Conservation (phyloP, 768 basidiomycete species). For the Fomitopsis pulvina region DNA sequence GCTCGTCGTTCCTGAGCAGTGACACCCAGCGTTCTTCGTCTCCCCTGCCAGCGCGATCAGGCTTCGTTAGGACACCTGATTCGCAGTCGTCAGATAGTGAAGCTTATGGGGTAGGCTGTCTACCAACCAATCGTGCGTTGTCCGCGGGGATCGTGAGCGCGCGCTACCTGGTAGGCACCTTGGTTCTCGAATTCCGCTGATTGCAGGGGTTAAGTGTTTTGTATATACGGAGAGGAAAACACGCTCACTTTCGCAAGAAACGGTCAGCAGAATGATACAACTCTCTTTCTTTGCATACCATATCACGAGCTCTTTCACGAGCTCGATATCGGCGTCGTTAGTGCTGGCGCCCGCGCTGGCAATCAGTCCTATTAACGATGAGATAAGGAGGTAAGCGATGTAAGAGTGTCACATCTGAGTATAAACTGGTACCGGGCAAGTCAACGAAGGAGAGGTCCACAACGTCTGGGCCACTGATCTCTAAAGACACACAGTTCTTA, state of each 20-base stretch:
- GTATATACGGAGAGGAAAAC: background rate
- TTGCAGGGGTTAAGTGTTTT: background rate
- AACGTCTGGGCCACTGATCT: conserved; percentile 23
- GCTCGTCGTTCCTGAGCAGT: conserved; percentile 44
- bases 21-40: conserved; percentile 51
- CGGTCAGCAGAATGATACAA: conserved; percentile 51
- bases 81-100: background rate
- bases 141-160: conserved; percentile 50
- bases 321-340: conserved; percentile 39
- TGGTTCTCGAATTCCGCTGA: conserved; percentile 77
- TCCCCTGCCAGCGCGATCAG: conserved; percentile 53
- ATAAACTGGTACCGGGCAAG: conserved; percentile 26
- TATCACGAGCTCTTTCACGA: conserved; percentile 50
- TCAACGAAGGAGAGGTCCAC: conserved; percentile 28
- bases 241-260: conserved; percentile 57
- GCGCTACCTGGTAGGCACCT: conserved; percentile 58
- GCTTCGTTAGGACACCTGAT: conserved; percentile 71
- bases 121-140: conserved; percentile 64
- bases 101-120: too few species aligned
- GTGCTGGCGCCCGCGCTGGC: background rate
- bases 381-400: conserved; percentile 26
- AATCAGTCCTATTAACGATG: conserved; percentile 23
- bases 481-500: conserved; percentile 22
- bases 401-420: conserved; percentile 53
- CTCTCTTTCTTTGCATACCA: conserved; percentile 51